These are phyloP conservation scores for Xylaria curta DNA, from an alignment of 495 filamentous ascomycete species.

Conservation along the genomic window DNA sequence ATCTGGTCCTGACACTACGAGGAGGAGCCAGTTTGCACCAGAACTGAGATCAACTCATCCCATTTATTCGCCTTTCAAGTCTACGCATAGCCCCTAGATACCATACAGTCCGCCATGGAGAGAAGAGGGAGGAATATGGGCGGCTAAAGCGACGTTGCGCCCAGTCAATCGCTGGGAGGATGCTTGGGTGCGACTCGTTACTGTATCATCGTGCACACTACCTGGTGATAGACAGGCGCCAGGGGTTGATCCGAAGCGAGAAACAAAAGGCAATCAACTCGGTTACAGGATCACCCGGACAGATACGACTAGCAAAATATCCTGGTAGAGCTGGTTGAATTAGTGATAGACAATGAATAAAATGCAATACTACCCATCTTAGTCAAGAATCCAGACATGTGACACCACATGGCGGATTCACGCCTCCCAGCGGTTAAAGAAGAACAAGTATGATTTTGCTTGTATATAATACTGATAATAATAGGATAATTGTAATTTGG, in stretches of 20 bases:
- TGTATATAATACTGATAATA: not conserved
- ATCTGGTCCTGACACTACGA: constrained; percentile 91
- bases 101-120: not conserved
- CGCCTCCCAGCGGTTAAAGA: not conserved
- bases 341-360: constrained; percentile 5
- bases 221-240: not conserved
- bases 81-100: constrained; percentile 1
- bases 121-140: not conserved
- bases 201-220: not conserved
- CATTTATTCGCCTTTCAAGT: not conserved
- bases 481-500: not conserved
- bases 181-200: not conserved
- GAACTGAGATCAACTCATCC: not conserved
- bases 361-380: not conserved
- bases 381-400: not conserved
- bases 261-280: not conserved
- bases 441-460: not conserved
- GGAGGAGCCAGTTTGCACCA: constrained; percentile 61
- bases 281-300: not conserved
- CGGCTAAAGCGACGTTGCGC: not conserved
- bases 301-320: not conserved
- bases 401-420: not conserved
- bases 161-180: not conserved
- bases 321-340: not conserved
- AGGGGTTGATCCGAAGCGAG: not conserved